Evolutionary conservation across 2,329 filamentous ascomycete species (phyloP), one percentile per base, ranked within the genome.

Genomic region (Endothia cerciana): DNA sequence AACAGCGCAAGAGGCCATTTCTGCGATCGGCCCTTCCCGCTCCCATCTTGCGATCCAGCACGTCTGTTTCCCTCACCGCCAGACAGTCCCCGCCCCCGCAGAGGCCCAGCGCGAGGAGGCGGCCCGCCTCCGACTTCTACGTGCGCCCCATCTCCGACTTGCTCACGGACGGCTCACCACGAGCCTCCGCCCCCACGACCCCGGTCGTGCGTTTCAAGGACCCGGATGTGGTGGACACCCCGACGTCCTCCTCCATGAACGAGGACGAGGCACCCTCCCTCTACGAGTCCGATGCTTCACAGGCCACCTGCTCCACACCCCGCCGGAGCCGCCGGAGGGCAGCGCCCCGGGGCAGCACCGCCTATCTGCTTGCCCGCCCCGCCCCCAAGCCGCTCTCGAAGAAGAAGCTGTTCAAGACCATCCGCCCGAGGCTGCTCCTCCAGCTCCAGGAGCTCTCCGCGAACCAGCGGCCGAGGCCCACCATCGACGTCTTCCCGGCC

Each of bases 401-500:
- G 72, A 90, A 90, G 73, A 82, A 90, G 30, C 83, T 89, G 68
- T 80, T 92, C 43, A 81, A 90, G 17, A 86, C 89, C 71, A 81
- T 91, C 38, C 86, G 90, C 19, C 90, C 91, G 13, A 87, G 87
- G 62, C 78, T 93, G 22, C 78, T 93, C 6, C 82, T 94, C 6
- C 91, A 94, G 75, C 79, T 94, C 19, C 91, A 93, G 72, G 83
- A 86, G 65, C 75, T 92, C n/a, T 81, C 84, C 2, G 77, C 82
- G 49, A 83, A 87, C 68, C 64, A 66, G 38, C 85, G 91, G 30
- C 89, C 90, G 0, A 82, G 83, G 61, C 91, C 91, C 0, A 85
- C 87, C 4, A 87, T 92, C 69, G 91, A 94, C 71, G 86, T 92
- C n/a, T 84, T 93, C 51, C 90, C 91, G 0, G 87, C 89, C 1